Base-by-base conservation (phyloP, 805 yeast genomes). In the Myxozyma neglecta region DNA sequence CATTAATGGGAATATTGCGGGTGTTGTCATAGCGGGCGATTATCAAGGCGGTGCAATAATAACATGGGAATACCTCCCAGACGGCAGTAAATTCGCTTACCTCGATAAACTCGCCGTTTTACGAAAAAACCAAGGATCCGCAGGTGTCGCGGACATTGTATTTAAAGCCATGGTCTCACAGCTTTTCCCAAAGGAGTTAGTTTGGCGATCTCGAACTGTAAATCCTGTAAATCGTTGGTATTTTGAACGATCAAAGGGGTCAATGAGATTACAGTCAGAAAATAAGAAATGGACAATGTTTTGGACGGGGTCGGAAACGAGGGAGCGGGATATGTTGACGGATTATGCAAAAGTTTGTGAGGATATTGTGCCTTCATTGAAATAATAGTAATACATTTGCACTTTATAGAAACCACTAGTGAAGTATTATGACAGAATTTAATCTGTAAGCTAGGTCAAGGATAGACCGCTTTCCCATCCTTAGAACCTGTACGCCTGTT, bases 221-320 rank as follows among this genome's bases (percentile, higher is more conserved):
- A 94, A 94, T 73, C 97, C 97, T 0, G 97, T 94, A 7, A 94
- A 94, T 77, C 91, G 91, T 71, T 94, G 99, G 99, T 93, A 93
- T 72, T 94, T 93, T 74, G 97, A 94, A 71, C 79, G 99, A 65
- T 87, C 96, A 70, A 60, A 60, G 50, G 64, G 64, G 1, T 56
- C 55, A 20, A 10, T 52, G 57, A 20, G 54, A 29, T 42, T 60
- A 46, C 64, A 50, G 8, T 57, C 45, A 32, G 56, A 52, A 11
- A 34, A 39, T 14, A 51, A 51, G 32, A 51, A 46, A 18, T 60
- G 64, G 64, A 60, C 64, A 11, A 56, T 60, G 60, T 60, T 60
- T 20, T 60, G 57, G 59, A 56, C 60, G 7, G 64, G 64, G 6
- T 18, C 36, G 18, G 49, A 56, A 13, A 60, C 60, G n/a, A 42